Percentiles rank a stretch among this genome's conserved stretches.
phyloP scores from a whole-genome alignment of 164 flowering plant genomes.

The Magnolia officinalis region DNA sequence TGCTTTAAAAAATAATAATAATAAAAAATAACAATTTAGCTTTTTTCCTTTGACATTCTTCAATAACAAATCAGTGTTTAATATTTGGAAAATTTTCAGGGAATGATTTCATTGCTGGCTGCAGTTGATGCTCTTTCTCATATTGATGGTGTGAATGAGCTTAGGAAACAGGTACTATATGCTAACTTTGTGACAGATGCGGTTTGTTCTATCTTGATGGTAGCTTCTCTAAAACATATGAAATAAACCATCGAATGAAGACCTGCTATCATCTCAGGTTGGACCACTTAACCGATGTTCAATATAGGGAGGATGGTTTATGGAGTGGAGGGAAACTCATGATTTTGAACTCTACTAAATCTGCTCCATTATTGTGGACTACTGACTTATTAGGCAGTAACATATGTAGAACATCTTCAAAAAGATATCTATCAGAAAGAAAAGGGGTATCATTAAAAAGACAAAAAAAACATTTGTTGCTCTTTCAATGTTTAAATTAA shows the following conservation, averaged over 20 bases:
- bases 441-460: too few species aligned
- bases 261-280: neutral
- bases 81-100: conserved; percentile 39
- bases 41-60: neutral
- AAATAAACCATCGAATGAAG: neutral
- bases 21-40: neutral
- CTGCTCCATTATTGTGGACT: too few species aligned
- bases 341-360: too few species aligned
- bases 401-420: too few species aligned
- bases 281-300: neutral
- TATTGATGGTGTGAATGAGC: conserved; percentile 46
- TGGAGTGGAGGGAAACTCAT: too few species aligned
- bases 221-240: neutral
- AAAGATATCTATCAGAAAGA: too few species aligned
- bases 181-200: neutral
- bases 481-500: too few species aligned
- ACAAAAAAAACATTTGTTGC: too few species aligned
- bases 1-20: too few species aligned
- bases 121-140: conserved; percentile 92
- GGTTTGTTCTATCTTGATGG: neutral
- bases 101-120: conserved; percentile 85
- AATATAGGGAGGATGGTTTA: too few species aligned
- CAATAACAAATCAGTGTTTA: neutral
- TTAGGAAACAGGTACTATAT: conserved; percentile 65
- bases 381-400: too few species aligned